Percentiles rank a stretch among this genome's conserved stretches.
phyloP scores from a whole-genome alignment of 768 basidiomycete species.

The Leccinum uliginosum region DNA sequence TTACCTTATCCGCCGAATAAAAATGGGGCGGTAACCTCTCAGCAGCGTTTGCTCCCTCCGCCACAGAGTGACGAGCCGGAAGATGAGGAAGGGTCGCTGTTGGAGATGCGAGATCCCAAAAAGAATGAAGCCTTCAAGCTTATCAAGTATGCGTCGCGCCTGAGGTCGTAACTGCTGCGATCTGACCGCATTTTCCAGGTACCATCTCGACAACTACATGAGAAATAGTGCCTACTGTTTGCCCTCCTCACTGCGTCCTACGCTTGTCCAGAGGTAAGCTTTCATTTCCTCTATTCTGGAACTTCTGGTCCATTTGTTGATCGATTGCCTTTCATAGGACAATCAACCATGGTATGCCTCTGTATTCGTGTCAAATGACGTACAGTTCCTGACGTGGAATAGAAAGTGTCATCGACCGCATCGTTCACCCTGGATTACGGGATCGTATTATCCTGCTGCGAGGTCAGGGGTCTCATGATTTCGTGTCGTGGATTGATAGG shows the following conservation, averaged over 20 bases:
- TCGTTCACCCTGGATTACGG: conserved; percentile 84
- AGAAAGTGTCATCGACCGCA: conserved; percentile 91
- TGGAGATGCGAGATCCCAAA: conserved; percentile 52
- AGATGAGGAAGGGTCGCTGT: conserved; percentile 46
- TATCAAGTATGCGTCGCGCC: conserved; percentile 51
- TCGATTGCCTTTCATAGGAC: conserved; percentile 43
- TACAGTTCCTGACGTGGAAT: conserved; percentile 10
- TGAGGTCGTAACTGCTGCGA: neutral
- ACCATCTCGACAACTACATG: conserved; percentile 89
- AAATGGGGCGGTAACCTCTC: conserved; percentile 18
- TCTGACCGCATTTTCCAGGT: conserved; percentile 41
- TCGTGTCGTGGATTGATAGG: neutral
- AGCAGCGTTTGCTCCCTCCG: conserved; percentile 22
- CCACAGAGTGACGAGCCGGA: conserved; percentile 41
- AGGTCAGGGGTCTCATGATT: conserved; percentile 42
- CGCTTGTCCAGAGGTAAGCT: conserved; percentile 74
- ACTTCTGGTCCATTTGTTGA: conserved; percentile 1
- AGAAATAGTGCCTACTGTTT: conserved; percentile 83
- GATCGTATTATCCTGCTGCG: conserved; percentile 88
- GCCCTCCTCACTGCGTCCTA: conserved; percentile 83
- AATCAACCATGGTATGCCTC: conserved; percentile 70
- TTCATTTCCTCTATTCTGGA: neutral
- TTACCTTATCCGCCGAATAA: conserved; percentile 44
- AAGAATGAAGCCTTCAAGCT: conserved; percentile 78
- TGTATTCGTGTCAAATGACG: neutral